A percentile compares a stretch with the other conserved stretches of the same genome.
phyloP scores from a whole-genome alignment of 2,329 filamentous ascomycete genomes.

The Teratosphaeria gauchensis region DNA sequence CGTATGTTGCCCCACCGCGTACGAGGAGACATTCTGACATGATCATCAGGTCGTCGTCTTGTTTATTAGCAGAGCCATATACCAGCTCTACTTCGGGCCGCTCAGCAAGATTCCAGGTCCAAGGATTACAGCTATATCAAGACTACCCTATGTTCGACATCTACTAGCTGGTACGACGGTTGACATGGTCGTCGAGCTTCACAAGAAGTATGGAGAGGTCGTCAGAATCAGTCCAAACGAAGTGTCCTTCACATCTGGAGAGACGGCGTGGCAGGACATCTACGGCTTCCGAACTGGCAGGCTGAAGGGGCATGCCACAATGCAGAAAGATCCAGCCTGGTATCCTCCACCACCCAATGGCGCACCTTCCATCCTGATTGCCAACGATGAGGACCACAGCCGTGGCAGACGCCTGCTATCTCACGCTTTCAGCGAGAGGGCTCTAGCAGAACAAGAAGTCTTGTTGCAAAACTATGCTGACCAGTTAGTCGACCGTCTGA shows the following conservation, averaged over 20 bases:
- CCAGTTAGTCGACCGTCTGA: conserved; percentile 29
- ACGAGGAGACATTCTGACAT: neutral
- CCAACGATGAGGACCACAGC: conserved; percentile 30
- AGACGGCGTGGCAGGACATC: conserved; percentile 35
- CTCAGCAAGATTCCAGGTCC: conserved; percentile 37
- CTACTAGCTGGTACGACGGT: conserved; percentile 15
- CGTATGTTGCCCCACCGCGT: neutral
- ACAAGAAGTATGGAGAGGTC: conserved; percentile 33
- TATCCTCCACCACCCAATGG: conserved; percentile 25
- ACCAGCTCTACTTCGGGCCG: conserved; percentile 32
- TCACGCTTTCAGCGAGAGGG: conserved; percentile 35
- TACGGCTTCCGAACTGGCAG: conserved; percentile 31
- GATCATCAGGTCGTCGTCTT: neutral
- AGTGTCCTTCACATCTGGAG: conserved; percentile 34
- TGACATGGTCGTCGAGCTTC: conserved; percentile 34
- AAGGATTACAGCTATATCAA: conserved; percentile 17
- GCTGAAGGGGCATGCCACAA: conserved; percentile 11
- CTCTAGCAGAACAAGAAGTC: conserved; percentile 31
- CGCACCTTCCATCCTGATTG: conserved; percentile 19
- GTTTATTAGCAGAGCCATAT: neutral
- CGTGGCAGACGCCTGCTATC: conserved; percentile 30
- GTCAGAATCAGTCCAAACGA: conserved; percentile 34
- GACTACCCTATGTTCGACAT: conserved; percentile 17
- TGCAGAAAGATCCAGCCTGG: conserved; percentile 30
- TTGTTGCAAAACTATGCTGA: conserved; percentile 32